Base-by-base conservation (phyloP, 1,139 yeast genomes). In the Hyphopichia fennica region DNA sequence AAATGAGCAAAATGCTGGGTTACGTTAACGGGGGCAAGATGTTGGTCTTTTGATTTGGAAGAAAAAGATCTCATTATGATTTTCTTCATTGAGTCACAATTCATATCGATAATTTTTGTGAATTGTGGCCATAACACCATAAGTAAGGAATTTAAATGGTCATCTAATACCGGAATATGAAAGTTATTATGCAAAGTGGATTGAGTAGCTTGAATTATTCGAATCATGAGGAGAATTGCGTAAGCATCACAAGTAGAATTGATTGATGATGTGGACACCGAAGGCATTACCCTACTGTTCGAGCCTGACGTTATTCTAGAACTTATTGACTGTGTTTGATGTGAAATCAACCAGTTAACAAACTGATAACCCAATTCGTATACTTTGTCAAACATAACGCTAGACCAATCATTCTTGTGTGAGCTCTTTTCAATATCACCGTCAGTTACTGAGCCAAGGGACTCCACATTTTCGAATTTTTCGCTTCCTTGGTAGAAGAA, bases 41-140 rank as follows among this genome's bases (percentile, higher is more conserved):
- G 56, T 53, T 70, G 36, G 61, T 61, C 57, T 51, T 63, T 53
- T n/a, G 55, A 44, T 47, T 52, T 60, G 39, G 37, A 58, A 2
- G 41, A 28, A 22, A 27, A 38, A 6, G 41, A 38, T 53, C 14
- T 48, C 34, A 58, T 40, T 69, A 62, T 30, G 63, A 72, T 43
- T 63, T 70, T 47, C 70, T 79, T 71, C 61, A 90, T 67, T 23
- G 81, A 77, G 18, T 84, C 89, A 57, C 95, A 84, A 53, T 90
- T 88, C 37, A 78, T 65, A 60, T 90, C 96, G 41, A 90, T 76
- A 33, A 87, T 70, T 39, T 72, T 75, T 53, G 93, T 95, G 55
- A 90, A 87, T 45, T 79, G 82, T 1, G 97, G 96, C 97, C 97
- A 91, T 34, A 91, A 66, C 0, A 75, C 59, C 37, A 87, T 75